phyloP scores from a whole-genome alignment of 2,329 filamentous ascomycete genomes.

The Shiraia sp. region DNA sequence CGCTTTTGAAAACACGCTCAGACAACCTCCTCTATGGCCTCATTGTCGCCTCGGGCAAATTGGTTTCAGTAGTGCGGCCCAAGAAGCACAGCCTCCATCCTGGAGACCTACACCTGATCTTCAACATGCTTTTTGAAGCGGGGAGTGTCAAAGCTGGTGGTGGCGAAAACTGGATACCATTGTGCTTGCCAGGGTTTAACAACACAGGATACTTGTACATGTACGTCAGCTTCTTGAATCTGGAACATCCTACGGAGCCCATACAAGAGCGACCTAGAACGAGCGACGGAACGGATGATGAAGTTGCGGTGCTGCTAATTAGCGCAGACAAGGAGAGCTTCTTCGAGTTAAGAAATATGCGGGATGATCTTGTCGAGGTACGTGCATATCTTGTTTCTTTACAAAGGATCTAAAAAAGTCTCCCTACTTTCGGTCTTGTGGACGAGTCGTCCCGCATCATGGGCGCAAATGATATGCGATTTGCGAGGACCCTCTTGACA shows the following conservation, averaged over 20 bases:
- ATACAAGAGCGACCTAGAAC: constrained; percentile 46
- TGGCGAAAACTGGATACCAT: constrained; percentile 97
- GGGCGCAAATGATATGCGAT: neutral
- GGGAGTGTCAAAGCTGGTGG: constrained; percentile 86
- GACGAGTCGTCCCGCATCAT: constrained; percentile 2
- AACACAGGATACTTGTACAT: constrained; percentile 96
- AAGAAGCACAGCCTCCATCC: constrained; percentile 95
- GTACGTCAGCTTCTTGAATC: constrained; percentile 94
- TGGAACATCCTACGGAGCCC: constrained; percentile 52
- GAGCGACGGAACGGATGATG: constrained; percentile 59
- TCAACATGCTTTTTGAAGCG: constrained; percentile 99
- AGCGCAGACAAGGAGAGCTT: constrained; percentile 93
- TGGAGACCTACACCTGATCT: constrained; percentile 92
- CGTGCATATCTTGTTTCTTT: constrained; percentile 20
- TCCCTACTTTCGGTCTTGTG: constrained; percentile 10
- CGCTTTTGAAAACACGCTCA: constrained; percentile 76
- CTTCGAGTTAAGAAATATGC: constrained; percentile 79
- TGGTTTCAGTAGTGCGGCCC: constrained; percentile 93
- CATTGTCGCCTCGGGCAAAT: constrained; percentile 86
- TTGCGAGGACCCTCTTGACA: too few relatives aligned
- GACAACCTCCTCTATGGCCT: constrained; percentile 87
- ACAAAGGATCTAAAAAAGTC: constrained; percentile 15
- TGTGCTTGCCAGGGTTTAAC: constrained; percentile 96
- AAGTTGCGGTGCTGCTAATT: constrained; percentile 88
- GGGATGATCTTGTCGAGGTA: constrained; percentile 62